Base-by-base conservation (phyloP, 495 filamentous ascomycete species). In the Penicillium cataractarum region DNA sequence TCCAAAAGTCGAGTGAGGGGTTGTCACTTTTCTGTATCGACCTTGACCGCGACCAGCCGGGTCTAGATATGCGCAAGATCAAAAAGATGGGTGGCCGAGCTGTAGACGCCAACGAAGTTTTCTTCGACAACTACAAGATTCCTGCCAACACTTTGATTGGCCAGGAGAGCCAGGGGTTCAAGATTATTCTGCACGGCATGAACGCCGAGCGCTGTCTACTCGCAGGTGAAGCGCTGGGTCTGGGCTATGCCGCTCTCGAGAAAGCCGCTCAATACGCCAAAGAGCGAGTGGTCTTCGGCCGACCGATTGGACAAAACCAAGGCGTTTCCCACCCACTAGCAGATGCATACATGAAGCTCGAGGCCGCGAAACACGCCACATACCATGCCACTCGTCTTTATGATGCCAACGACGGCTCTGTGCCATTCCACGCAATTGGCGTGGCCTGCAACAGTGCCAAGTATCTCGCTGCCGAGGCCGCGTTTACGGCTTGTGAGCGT, bases 21-120 rank as follows among this genome's bases (percentile, higher is more conserved):
- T 78, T 93, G 0, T 91, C 87, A 1, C 73, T 92, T 15, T 92
- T 93, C 76, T 92, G 88, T 71, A 90, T 93, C 64, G 84, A 88
- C 65, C 78, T 94, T 15, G 82, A 92, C 71, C 81, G 82, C 29
- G 68, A 71, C 3, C 71, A 82, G 2, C 81, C 85, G 0, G 78
- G 79, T 0, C 75, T 92, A 3, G 84, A 88, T 32, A 75, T 92
- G 70, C 84, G 83, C 31, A 84, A 79, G 65, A 95, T 93, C 69
- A 86, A 86, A 73, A 94, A 93, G 68, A 92, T 93, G 90, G 90
- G 90, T 31, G 89, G 88, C 3, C 78, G 89, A 12, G 89, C 89
- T 0, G 83, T 93, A n/a, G 89, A 92, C 70, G 90, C 90, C 4
- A 93, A 93, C 68, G 89, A 93, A 72, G 87, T 93, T 1, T 94